Conservation (phyloP, 257 asterid species). For the Solanum virginianum region DNA sequence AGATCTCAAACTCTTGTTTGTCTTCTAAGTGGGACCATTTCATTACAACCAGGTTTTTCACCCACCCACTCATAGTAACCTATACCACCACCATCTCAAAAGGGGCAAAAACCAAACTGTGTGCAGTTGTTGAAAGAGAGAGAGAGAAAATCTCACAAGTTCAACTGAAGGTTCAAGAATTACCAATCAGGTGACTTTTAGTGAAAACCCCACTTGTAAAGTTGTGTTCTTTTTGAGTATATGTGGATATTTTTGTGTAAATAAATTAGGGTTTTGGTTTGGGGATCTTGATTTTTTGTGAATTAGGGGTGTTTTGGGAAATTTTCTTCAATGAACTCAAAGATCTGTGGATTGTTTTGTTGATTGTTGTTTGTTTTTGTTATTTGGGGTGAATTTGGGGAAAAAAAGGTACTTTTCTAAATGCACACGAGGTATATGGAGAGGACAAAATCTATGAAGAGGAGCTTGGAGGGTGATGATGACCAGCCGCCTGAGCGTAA, state of each 20-base stretch:
- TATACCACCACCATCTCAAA: neutral
- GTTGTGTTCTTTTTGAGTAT: neutral
- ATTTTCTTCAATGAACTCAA: neutral
- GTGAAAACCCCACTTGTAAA: neutral
- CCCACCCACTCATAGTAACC: neutral
- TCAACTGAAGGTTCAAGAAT: neutral
- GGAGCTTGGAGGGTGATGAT: slow-evolving; percentile 65
- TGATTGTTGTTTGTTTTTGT: neutral
- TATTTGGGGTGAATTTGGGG: neutral
- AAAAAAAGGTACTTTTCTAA: slow-evolving; percentile 10
- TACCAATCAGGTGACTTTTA: neutral
- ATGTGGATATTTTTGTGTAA: neutral
- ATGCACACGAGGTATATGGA: slow-evolving; percentile 93
- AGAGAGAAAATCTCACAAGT: neutral
- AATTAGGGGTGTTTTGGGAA: neutral
- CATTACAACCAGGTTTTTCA: neutral
- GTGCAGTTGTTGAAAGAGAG: neutral
- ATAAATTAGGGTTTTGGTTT: neutral
- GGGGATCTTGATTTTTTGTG: neutral
- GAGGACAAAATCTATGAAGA: slow-evolving; percentile 69
- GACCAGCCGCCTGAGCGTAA: slow-evolving; percentile 56
- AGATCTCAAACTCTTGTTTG: neutral
- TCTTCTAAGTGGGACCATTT: neutral
- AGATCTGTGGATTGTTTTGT: neutral
- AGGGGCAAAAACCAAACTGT: neutral